phyloP scores from a whole-genome alignment of 345 rosid genomes.

The Dipteronia dyeriana region DNA sequence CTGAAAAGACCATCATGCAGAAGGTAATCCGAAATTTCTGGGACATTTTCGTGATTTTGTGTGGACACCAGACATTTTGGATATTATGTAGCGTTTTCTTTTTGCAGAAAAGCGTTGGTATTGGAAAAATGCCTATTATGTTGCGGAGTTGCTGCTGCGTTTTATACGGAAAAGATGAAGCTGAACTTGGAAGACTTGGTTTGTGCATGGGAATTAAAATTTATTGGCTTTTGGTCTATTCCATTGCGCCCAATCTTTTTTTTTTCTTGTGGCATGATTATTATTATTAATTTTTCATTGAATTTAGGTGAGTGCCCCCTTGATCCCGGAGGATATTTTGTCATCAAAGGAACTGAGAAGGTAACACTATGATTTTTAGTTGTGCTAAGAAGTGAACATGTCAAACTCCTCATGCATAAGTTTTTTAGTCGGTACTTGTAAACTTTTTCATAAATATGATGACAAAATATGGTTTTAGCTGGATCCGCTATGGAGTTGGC shows the following conservation, averaged over 20 bases:
- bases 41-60: neutral
- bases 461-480: neutral
- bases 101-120: slow-evolving; percentile 59
- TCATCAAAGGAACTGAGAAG: slow-evolving; percentile 92
- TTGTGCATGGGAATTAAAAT: slow-evolving; percentile 22
- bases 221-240: neutral
- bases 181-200: slow-evolving; percentile 92
- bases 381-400: neutral
- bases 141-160: slow-evolving; percentile 78
- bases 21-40: slow-evolving; percentile 49
- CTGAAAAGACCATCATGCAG: slow-evolving; percentile 30
- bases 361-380: slow-evolving; percentile 31
- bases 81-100: slow-evolving; percentile 16
- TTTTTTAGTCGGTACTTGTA: neutral
- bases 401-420: neutral
- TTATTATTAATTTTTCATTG: slow-evolving; percentile 14
- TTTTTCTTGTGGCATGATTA: slow-evolving; percentile 8
- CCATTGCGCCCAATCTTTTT: neutral
- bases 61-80: neutral
- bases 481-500: too few species aligned
- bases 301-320: slow-evolving; percentile 92
- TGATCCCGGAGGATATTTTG: slow-evolving; percentile 95
- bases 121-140: slow-evolving; percentile 95
- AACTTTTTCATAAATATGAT: neutral
- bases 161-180: slow-evolving; percentile 79